Percentiles rank a stretch among this genome's conserved stretches.
These are phyloP conservation scores for Oidium heveae DNA, from an alignment of 2,329 filamentous ascomycete species.

Conservation along the genomic window DNA sequence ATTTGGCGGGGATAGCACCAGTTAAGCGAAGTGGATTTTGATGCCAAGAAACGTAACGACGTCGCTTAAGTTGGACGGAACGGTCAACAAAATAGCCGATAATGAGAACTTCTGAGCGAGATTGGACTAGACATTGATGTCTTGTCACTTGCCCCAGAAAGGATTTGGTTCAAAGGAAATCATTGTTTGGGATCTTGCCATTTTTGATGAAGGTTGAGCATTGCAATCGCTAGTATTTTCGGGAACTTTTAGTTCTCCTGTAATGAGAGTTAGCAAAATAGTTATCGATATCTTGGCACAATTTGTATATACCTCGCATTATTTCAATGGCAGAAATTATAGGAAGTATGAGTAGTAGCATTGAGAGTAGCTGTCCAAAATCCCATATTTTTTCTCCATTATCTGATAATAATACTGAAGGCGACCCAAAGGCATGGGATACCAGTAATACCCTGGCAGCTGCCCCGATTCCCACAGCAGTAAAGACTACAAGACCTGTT, in stretches of 20 bases:
- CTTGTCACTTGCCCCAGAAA: conserved; percentile 3
- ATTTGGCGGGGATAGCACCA: too few relatives aligned
- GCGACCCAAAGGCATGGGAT: conserved; percentile 32
- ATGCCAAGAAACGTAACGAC: too few relatives aligned
- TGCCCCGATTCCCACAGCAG: conserved; percentile 30
- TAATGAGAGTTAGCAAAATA: background rate
- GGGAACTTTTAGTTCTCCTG: background rate
- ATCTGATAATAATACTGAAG: conserved; percentile 25
- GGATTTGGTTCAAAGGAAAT: conserved; percentile 4
- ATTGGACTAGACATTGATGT: too few relatives aligned
- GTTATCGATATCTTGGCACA: background rate
- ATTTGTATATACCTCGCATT: conserved; percentile 20
- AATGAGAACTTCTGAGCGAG: too few relatives aligned
- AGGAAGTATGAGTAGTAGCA: conserved; percentile 33
- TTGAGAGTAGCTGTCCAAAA: conserved; percentile 35
- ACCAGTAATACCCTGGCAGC: conserved; percentile 29
- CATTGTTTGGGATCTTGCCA: background rate
- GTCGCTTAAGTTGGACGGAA: too few relatives aligned
- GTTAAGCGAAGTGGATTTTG: too few relatives aligned
- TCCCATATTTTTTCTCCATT: conserved; percentile 30
- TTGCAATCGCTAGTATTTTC: background rate
- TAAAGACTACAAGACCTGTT: conserved; percentile 18
- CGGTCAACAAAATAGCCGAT: too few relatives aligned
- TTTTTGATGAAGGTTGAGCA: background rate
- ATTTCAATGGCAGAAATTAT: conserved; percentile 35